A percentile compares a stretch with the other conserved stretches of the same genome.
phyloP scores from a whole-genome alignment of 2,329 filamentous ascomycete genomes.

The Penicillium thymicola region DNA sequence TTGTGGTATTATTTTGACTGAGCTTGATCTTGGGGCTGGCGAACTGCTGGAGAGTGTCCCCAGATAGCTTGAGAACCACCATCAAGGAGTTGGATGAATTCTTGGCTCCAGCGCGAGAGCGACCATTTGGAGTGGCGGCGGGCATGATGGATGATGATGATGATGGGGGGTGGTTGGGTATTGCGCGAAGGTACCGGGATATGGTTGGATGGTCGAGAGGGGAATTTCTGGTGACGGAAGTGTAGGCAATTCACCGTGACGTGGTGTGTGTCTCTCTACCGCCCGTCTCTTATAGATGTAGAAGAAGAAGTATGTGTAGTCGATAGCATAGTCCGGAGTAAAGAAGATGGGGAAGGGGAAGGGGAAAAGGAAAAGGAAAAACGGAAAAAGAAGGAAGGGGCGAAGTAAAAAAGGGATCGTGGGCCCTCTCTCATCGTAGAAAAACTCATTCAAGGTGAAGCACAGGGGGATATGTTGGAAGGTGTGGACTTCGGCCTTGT shows the following conservation, averaged over 20 bases:
- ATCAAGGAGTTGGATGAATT: slow-evolving; percentile 17
- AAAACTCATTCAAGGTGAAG: slow-evolving; percentile 6
- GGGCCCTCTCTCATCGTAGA: slow-evolving; percentile 18
- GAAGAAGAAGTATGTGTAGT: slow-evolving; percentile 30
- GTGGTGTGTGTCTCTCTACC: slow-evolving; percentile 13
- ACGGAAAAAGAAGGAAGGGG: slow-evolving; percentile 13
- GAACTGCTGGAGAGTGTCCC: slow-evolving; percentile 38
- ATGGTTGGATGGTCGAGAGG: slow-evolving; percentile 4
- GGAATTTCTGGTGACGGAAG: slow-evolving; percentile 7
- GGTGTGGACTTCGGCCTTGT: slow-evolving; percentile 4
- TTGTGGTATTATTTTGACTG: slow-evolving; percentile 13
- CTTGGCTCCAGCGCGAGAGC: slow-evolving; percentile 31
- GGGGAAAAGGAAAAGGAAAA: slow-evolving; percentile 16
- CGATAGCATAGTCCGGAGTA: slow-evolving; percentile 30
- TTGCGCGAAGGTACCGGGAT: neutral
- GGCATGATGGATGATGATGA: slow-evolving; percentile 17
- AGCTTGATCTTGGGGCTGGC: slow-evolving; percentile 2
- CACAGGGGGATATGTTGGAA: slow-evolving; percentile 16
- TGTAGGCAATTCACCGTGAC: slow-evolving; percentile 21
- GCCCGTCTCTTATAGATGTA: slow-evolving; percentile 27
- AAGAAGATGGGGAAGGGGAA: slow-evolving; percentile 11
- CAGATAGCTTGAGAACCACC: slow-evolving; percentile 41
- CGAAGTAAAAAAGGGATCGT: slow-evolving; percentile 26
- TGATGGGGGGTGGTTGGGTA: neutral
- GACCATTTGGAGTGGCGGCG: slow-evolving; percentile 34